phyloP scores from a whole-genome alignment of 306 rosid species.

The Arachis hypogaea region DNA sequence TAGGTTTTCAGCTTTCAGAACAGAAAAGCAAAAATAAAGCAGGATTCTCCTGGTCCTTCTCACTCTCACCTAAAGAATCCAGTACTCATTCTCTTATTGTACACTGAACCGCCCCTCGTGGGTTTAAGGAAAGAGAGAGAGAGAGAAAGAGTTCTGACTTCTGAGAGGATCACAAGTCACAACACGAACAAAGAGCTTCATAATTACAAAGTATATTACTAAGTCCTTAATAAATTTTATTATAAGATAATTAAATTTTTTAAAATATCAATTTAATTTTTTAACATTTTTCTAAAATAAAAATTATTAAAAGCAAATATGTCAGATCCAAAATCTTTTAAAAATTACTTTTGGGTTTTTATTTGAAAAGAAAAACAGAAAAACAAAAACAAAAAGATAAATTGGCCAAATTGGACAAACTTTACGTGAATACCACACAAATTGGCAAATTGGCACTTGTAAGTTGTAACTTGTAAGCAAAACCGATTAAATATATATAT shows the following conservation, averaged over 20 bases:
- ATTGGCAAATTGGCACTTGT: neutral
- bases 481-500: neutral
- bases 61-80: slow-evolving; percentile 4
- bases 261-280: no score
- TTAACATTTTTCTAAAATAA: no score
- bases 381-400: no score
- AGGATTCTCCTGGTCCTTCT: slow-evolving; percentile 17
- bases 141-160: neutral
- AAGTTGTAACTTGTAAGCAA: neutral
- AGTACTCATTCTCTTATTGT: neutral
- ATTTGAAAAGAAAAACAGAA: no score
- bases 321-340: no score
- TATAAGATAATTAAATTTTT: no score
- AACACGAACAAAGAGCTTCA: slow-evolving; percentile 1
- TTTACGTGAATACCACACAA: slow-evolving; percentile 24
- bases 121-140: neutral
- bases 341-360: no score
- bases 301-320: no score
- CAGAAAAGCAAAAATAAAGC: slow-evolving; percentile 30
- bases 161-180: slow-evolving; percentile 1
- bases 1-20: neutral
- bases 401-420: slow-evolving; percentile 10
- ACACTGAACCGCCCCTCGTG: neutral
- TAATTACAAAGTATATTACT: slow-evolving; percentile 29
- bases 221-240: neutral